Base-by-base conservation (phyloP, 1,139 yeast species). In the Saccharomyces hybrid region DNA sequence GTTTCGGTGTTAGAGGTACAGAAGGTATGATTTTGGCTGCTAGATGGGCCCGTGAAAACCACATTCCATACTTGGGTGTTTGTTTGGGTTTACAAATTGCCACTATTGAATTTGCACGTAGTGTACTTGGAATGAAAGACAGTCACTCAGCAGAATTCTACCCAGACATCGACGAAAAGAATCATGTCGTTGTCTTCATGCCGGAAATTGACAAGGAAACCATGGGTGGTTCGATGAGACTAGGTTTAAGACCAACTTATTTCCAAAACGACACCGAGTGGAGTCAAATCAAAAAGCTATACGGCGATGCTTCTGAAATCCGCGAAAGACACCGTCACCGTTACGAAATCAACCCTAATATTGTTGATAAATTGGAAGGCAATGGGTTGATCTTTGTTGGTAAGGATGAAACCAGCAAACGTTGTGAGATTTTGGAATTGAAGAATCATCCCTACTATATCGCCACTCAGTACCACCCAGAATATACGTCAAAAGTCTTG, bases 1-100 rank as follows among this genome's bases (percentile, higher is more conserved):
- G 99, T 1, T 95, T 95, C 69, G 99, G 99, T 59, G 76, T 83
- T 54, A 86, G 99, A 73, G 99, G 99, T 74, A 89, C 90, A 59
- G 98, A 93, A 75, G 99, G 99, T 67, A 95, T 95, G 99, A 78
- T 95, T 71, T 78, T 90, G 38, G 99, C 98, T 59, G 96, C 98
- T 55, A 86, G 88, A 72, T 95, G 96, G 84, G 99, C 99, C 26
- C 86, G 99, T 75, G 96, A 88, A 73, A 90, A 90, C 75, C 80
- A 86, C 66, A 81, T 90, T 55, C 99, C 99, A 54, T 95, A 85
- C 73, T 79, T 95, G 69, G 99, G 99, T 69, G 95, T 95, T 60
- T 95, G 99, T 76, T 82, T 95, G 59, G 99, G 99, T 60, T 84
- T 95, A 76, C 99, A 95, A 77, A 82, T 95, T 68, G 99, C 98